phyloP scores from a whole-genome alignment of 1,139 yeast species.

The Kurtzmaniella quercitrusa region DNA sequence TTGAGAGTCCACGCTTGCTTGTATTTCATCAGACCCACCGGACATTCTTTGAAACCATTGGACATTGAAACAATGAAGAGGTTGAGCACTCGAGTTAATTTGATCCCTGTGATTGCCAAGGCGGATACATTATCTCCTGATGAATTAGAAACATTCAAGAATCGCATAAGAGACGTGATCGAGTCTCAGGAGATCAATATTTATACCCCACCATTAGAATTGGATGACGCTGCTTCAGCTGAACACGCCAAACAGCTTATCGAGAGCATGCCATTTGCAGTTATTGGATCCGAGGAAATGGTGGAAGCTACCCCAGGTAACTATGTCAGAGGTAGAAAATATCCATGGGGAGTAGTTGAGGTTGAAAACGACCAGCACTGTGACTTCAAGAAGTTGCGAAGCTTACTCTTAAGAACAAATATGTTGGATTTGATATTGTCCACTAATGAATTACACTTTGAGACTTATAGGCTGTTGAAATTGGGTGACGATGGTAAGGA shows the following conservation, averaged over 20 bases:
- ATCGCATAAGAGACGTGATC: conserved; percentile 82
- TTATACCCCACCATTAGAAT: conserved; percentile 81
- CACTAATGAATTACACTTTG: conserved; percentile 92
- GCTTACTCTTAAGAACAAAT: conserved; percentile 84
- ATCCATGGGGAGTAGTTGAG: conserved; percentile 97
- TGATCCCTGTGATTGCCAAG: conserved; percentile 93
- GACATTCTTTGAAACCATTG: conserved; percentile 88
- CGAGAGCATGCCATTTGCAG: conserved; percentile 91
- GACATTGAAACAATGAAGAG: conserved; percentile 93
- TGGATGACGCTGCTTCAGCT: conserved; percentile 69
- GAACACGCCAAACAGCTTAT: conserved; percentile 80
- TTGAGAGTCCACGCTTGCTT: conserved; percentile 93
- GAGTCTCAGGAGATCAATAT: conserved; percentile 89
- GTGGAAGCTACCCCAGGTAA: conserved; percentile 73
- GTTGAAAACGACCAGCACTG: conserved; percentile 95
- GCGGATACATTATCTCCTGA: conserved; percentile 85
- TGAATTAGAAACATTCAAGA: conserved; percentile 79
- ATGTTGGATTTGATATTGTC: conserved; percentile 84
- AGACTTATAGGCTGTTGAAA: conserved; percentile 78
- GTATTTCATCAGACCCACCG: conserved; percentile 94
- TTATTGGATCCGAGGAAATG: conserved; percentile 88
- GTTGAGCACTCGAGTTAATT: conserved; percentile 81
- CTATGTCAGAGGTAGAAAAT: conserved; percentile 83
- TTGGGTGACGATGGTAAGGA: conserved; percentile 54
- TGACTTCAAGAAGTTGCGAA: conserved; percentile 89